These are phyloP conservation scores for Rhizophagus prolifer DNA, from an alignment of 192 early-diverging fungal species.

Conservation along the genomic window DNA sequence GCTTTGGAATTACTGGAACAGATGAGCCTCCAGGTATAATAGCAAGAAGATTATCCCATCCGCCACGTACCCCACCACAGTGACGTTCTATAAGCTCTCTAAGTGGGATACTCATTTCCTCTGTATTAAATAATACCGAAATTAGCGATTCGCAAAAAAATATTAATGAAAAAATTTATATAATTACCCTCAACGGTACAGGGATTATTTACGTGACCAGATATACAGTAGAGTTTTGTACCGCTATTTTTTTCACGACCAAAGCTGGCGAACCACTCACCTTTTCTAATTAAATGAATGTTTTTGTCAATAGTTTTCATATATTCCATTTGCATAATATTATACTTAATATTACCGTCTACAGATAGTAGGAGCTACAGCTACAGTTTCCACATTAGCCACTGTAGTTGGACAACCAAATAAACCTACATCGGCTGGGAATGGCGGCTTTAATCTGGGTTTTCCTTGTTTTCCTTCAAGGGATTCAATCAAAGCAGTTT, in stretches of 20 bases:
- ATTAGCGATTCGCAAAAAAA: not conserved
- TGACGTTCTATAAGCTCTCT: conserved; percentile 91
- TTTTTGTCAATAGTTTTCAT: not conserved
- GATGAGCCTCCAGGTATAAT: conserved; percentile 98
- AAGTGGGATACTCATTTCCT: conserved; percentile 97
- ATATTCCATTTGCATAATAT: not conserved
- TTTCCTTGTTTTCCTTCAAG: conserved; percentile 98
- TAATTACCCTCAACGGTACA: conserved; percentile 80
- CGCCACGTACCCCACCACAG: conserved; percentile 94
- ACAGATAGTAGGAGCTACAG: conserved; percentile 94
- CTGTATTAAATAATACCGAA: conserved; percentile 32
- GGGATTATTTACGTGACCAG: conserved; percentile 97
- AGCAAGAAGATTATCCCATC: conserved; percentile 97
- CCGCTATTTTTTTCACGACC: conserved; percentile 92
- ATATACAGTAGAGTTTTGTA: conserved; percentile 97
- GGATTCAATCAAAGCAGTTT: conserved; percentile 84
- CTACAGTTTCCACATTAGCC: conserved; percentile 99
- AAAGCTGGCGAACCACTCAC: conserved; percentile 91
- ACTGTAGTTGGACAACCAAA: conserved; percentile 99
- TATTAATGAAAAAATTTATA: not conserved
- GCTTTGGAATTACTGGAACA: conserved; percentile 83
- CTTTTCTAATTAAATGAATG: conserved; percentile 56
- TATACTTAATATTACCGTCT: conserved; percentile 40
- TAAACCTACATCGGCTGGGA: conserved; percentile 97
- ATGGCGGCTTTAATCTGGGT: conserved; percentile 97